phyloP scores from a whole-genome alignment of 2,329 filamentous ascomycete species.

The Penicillium nordicum region DNA sequence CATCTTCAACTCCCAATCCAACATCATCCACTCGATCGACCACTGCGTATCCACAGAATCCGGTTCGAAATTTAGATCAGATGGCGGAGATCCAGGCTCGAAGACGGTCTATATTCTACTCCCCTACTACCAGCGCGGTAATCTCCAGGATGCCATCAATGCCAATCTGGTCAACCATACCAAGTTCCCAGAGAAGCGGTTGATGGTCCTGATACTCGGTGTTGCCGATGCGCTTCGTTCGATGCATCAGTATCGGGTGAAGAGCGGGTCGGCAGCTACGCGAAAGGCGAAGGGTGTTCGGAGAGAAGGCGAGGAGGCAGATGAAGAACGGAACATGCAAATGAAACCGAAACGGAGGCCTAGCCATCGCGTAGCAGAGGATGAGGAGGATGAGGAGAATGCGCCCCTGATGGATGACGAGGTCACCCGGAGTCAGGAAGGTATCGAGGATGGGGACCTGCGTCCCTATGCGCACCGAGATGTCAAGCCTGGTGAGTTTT shows the following conservation, averaged over 20 bases:
- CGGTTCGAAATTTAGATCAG: conserved; percentile 51
- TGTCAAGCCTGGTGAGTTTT: conserved; percentile 80
- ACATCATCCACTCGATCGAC: conserved; percentile 84
- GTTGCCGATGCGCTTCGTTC: conserved; percentile 82
- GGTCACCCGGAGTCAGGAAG: conserved; percentile 63
- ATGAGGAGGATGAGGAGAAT: conserved; percentile 76
- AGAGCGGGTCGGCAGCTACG: conserved; percentile 52
- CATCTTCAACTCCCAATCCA: conserved; percentile 75
- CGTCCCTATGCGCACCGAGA: conserved; percentile 90
- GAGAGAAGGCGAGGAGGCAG: conserved; percentile 54
- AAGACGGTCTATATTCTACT: conserved; percentile 97
- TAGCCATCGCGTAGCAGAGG: conserved; percentile 51
- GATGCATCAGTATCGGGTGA: conserved; percentile 84
- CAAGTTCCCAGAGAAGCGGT: conserved; percentile 76
- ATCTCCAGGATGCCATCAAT: conserved; percentile 97
- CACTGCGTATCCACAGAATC: conserved; percentile 75
- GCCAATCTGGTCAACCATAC: conserved; percentile 96
- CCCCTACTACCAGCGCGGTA: conserved; percentile 91
- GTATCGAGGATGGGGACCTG: conserved; percentile 64
- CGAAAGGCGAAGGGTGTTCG: conserved; percentile 55
- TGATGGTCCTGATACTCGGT: conserved; percentile 88
- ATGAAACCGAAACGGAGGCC: conserved; percentile 41
- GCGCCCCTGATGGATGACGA: conserved; percentile 81
- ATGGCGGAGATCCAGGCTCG: conserved; percentile 59
- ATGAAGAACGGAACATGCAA: conserved; percentile 42